These are phyloP conservation scores for Phytopythium litorale DNA, from an alignment of 352 stramenopile genomes.

Conservation along the genomic window DNA sequence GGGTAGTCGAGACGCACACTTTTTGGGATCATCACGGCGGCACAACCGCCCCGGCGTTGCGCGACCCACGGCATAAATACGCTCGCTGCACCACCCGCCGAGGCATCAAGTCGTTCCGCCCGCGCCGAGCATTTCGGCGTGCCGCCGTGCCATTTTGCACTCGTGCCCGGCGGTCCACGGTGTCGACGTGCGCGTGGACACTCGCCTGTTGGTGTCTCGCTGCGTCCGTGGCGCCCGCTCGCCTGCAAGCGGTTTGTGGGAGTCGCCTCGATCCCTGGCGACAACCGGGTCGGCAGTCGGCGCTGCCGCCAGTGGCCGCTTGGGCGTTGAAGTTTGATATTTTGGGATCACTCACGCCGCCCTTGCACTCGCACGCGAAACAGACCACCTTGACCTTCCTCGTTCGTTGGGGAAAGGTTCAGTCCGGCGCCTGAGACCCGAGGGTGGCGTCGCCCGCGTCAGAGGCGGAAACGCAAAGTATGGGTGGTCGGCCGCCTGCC, in stretches of 20 bases:
- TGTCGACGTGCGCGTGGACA: no score
- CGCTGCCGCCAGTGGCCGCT: not conserved
- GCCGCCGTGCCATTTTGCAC: not conserved
- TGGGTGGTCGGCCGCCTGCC: not conserved
- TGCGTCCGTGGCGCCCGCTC: no score
- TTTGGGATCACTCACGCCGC: slow-evolving; percentile 9
- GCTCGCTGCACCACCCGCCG: not conserved
- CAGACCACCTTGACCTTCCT: not conserved
- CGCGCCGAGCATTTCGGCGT: not conserved
- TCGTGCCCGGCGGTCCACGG: no score
- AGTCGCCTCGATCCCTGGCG: no score
- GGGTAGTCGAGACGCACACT: slow-evolving; percentile 6
- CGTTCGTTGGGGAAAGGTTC: not conserved
- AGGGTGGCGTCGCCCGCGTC: not conserved
- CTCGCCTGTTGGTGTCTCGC: no score
- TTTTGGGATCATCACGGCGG: slow-evolving; percentile 8
- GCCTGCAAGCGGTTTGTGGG: no score
- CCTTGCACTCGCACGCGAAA: not conserved
- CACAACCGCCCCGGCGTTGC: not conserved
- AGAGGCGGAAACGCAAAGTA: slow-evolving; percentile 11
- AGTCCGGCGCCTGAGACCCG: slow-evolving; percentile 2
- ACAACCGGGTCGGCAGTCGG: no score
- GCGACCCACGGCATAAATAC: slow-evolving; percentile 4
- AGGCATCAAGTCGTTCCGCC: not conserved
- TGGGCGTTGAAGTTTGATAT: slow-evolving; percentile 12